Evolutionary conservation across 2,329 filamentous ascomycete genomes (phyloP).

Genomic region (Coniochaeta sp.): DNA sequence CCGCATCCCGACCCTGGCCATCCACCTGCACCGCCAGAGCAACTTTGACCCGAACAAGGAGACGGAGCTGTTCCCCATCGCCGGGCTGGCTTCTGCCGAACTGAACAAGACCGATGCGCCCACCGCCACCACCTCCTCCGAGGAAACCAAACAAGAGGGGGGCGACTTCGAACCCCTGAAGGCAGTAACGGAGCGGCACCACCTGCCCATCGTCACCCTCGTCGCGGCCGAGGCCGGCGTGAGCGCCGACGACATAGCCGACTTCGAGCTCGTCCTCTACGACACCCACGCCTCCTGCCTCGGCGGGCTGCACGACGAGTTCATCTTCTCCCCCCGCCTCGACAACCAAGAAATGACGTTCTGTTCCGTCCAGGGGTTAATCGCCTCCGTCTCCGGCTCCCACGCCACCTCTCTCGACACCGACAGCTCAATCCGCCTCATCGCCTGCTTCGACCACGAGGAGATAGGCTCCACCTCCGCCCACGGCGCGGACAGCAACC

Average conservation of each 20-base stretch:
- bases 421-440: conserved; percentile 79
- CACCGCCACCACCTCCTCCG: too few species aligned
- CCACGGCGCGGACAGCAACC: conserved; percentile 88
- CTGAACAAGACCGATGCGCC: conserved; percentile 76
- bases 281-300: conserved; percentile 88
- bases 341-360: conserved; percentile 97
- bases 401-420: conserved; percentile 59
- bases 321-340: conserved; percentile 91
- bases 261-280: conserved; percentile 96
- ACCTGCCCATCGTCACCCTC: conserved; percentile 77
- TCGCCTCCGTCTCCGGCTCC: conserved; percentile 63
- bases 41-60: conserved; percentile 96
- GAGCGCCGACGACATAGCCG: conserved; percentile 64
- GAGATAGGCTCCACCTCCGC: conserved; percentile 91
- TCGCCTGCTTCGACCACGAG: conserved; percentile 94
- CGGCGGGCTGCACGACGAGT: conserved; percentile 85
- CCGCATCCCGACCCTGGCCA: conserved; percentile 86
- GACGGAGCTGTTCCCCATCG: conserved; percentile 89
- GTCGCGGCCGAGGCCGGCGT: conserved; percentile 75
- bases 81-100: conserved; percentile 79
- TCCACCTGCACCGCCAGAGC: conserved; percentile 82
- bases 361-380: conserved; percentile 79
- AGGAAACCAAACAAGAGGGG: conserved; percentile 29
- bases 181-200: conserved; percentile 73
- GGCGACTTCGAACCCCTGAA: conserved; percentile 67